Evolutionary conservation across 169 alveolate species (phyloP).

Genomic region (Cryptosporidium meleagridis): DNA sequence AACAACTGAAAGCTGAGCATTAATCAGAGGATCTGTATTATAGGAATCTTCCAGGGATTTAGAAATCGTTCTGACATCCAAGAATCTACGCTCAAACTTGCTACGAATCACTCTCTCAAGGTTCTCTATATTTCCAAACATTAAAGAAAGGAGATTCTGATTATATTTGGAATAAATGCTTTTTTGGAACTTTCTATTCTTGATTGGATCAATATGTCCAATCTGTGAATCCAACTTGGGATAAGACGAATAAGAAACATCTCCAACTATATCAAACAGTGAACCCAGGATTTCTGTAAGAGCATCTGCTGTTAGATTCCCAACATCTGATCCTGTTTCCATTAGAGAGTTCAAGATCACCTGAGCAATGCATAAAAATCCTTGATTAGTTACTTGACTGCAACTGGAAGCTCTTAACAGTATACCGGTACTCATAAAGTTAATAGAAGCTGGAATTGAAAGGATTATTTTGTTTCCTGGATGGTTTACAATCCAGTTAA

Average conservation of each 20-base stretch:
- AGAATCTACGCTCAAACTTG: not conserved
- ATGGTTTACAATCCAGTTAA: slow-evolving; percentile 7
- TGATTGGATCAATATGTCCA: not conserved
- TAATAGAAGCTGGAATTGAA: slow-evolving; percentile 25
- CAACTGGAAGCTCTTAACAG: not conserved
- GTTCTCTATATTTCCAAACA: not conserved
- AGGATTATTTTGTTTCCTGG: not conserved
- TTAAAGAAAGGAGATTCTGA: not conserved
- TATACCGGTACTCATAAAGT: slow-evolving; percentile 1
- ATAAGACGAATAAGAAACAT: slow-evolving; percentile 3
- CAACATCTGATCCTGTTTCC: not conserved
- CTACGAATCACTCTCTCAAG: not conserved
- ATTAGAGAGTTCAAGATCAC: not conserved
- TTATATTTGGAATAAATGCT: not conserved
- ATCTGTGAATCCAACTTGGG: slow-evolving; percentile 2
- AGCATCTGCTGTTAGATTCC: not conserved
- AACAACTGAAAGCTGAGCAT: not conserved
- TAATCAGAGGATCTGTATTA: not conserved
- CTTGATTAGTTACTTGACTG: not conserved
- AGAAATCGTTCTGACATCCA: not conserved
- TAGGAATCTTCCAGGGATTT: not conserved
- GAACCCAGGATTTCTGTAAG: not conserved
- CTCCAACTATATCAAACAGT: not conserved
- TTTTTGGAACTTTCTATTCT: not conserved
- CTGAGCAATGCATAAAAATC: not conserved